Conservation (phyloP, 164 flowering plant genomes). For the Magnolia kwangsiensis region DNA sequence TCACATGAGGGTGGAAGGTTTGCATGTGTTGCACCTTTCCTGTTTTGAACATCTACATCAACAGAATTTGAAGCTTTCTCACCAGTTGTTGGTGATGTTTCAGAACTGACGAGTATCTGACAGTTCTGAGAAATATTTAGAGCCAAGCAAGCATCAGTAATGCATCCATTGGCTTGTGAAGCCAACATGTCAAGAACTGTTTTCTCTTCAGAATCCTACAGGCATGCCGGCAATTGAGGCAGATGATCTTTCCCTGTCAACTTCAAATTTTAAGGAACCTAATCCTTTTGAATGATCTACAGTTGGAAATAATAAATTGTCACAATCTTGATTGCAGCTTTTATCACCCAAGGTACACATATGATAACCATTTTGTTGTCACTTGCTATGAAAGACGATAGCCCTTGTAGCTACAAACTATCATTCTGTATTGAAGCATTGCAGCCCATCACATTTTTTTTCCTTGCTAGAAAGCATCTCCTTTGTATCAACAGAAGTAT, state of each 20-base stretch:
- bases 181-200: neutral
- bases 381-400: conserved; percentile 26
- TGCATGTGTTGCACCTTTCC: conserved; percentile 15
- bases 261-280: conserved; percentile 11
- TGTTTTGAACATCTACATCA: conserved; percentile 20
- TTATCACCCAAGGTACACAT: conserved; percentile 18
- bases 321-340: conserved; percentile 9
- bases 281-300: conserved; percentile 3
- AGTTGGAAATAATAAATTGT: conserved; percentile 8
- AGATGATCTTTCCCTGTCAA: conserved; percentile 10
- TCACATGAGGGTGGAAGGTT: conserved; percentile 22
- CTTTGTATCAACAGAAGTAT: conserved; percentile 27
- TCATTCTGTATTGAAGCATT: neutral
- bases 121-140: neutral
- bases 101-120: conserved; percentile 10
- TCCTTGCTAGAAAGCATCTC: neutral
- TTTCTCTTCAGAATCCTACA: conserved; percentile 21
- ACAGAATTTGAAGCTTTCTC: conserved; percentile 12
- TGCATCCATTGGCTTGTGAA: conserved; percentile 11
- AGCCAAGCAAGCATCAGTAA: neutral
- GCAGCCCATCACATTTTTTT: neutral
- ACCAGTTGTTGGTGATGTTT: conserved; percentile 16
- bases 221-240: neutral
- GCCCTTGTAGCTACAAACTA: conserved; percentile 8
- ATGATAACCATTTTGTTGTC: conserved; percentile 16